These are phyloP conservation scores for Aspergillus piperis DNA, from an alignment of 2,329 filamentous ascomycete genomes.

Conservation along the genomic window DNA sequence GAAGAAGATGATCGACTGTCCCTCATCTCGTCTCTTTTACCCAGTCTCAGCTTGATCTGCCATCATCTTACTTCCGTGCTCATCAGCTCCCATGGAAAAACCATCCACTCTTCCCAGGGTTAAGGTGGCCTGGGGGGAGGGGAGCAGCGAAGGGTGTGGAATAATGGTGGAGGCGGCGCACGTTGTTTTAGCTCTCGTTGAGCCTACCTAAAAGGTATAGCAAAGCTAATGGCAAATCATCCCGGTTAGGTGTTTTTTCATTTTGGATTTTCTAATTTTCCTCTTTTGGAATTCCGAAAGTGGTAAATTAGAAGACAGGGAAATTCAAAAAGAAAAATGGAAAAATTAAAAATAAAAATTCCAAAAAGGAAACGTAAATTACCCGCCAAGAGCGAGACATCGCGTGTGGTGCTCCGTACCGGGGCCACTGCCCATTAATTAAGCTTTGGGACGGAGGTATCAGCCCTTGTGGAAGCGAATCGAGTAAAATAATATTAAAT, in stretches of 20 bases:
- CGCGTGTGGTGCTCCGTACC: slow-evolving; percentile 14
- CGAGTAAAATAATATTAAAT: not conserved
- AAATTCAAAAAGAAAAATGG: slow-evolving; percentile 1
- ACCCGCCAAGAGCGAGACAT: slow-evolving; percentile 10
- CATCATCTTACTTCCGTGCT: not conserved
- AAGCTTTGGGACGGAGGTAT: slow-evolving; percentile 29
- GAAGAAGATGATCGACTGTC: not conserved
- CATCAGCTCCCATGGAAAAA: not conserved
- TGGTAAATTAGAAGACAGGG: not conserved
- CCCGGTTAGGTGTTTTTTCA: not conserved
- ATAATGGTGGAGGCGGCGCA: slow-evolving; percentile 11
- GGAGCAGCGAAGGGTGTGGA: not conserved
- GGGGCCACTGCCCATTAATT: slow-evolving; percentile 25
- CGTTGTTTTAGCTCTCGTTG: slow-evolving; percentile 24
- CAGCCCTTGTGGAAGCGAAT: slow-evolving; percentile 23
- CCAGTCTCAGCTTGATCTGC: not conserved
- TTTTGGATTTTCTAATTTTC: not conserved
- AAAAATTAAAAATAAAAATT: slow-evolving; percentile 2
- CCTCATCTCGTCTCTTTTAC: not conserved
- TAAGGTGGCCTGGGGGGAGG: slow-evolving; percentile 2
- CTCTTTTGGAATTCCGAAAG: not conserved
- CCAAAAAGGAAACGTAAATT: not conserved
- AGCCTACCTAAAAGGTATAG: slow-evolving; percentile 20
- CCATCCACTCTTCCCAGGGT: not conserved
- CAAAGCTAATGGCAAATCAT: slow-evolving; percentile 19